Evolutionary conservation across 1,284 basidiomycete species (phyloP), one percentile per base, ranked within the genome.

Genomic region (Rhodotorula sp.): DNA sequence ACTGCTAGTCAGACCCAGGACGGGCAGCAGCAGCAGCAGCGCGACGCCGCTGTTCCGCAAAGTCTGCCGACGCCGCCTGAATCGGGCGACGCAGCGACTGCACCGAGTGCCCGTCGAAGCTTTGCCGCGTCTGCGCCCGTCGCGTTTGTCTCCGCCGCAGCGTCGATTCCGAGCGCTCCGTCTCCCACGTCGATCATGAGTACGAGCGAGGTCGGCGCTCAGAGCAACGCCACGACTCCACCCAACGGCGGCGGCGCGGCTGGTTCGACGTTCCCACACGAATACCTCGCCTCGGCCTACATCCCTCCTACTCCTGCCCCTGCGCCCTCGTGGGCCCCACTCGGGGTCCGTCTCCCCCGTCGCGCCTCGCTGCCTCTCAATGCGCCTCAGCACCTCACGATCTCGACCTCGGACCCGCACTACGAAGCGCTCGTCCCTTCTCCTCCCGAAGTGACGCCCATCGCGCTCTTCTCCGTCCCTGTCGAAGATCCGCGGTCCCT

Each of bases 381-480:
- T 20, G 54, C 54, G 6, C 65, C 68, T 5, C 71, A 73, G 57
- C 31, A 21, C 21, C 62, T 73, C 31, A 46, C 57, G 2, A 69
- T 73, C 68, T 29, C 62, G 2, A 47, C 60, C 46, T 3, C 68
- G 5, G 51, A 52, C 5, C 29, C 65, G 14, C 69, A 71, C 31
- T 21, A 26, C 59, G 67, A 69, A 23, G 59, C 69, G 21, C 64
- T 71, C 58, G 48, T 63, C 29, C 23, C 56, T 6, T 3, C 56
- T 6, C 26, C 34, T 15, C 54, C 68, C 5, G n/a, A 23, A 6
- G 47, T 58, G 15, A 66, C 62, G 21, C 72, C 72, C 14, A 66
- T 74, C 54, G 64, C 72, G 26, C 67, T 71, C 21, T 58, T 74
- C 47, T 18, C 62, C 3, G 29, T 71, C 63, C 31, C 63, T 12